Evolutionary conservation across 768 basidiomycete species (phyloP), one percentile per base, ranked within the genome.

Genomic region (Mycena galericulata): DNA sequence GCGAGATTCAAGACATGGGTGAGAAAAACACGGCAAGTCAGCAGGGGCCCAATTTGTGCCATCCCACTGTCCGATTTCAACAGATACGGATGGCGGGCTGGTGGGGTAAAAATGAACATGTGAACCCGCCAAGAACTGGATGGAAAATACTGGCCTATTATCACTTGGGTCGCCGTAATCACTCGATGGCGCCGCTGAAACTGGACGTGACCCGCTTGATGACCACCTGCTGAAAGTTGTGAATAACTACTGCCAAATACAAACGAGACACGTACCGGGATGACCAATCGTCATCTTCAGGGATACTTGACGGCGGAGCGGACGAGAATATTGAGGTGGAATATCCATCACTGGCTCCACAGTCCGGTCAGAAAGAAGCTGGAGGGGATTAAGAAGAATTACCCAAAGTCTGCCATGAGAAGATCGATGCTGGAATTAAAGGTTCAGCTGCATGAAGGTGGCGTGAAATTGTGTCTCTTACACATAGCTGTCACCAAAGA

Each of bases 241-340:
- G n/a, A n/a, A n/a, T 61, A 32, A 61, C 26, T 34, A 24, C 7
- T 38, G 26, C 26, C 45, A 17, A 50, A 38, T 38, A 61, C 24
- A 38, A 17, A 50, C 38, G 14, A 24, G 40, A 49, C 14, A 61
- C 59, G 32, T 47, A 61, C 59, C 22, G 47, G 34, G 59, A 49
- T n/a, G 59, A 61, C 59, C 59, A 61, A 61, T 24, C 47, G 34
- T 49, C 59, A 20, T 61, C 59, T 11, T 34, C 59, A 45, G 32
- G 47, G 30, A 61, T 50, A 34, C 59, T 49, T 9, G 59, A 61
- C 15, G 59, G 46, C 34, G 59, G 36, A 38, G 36, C 59, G 2
- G 59, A 61, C 15, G 47, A 36, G 26, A 59, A 59, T 22, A 17
- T 5, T 12, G 43, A 30, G n/a, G 17, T 59, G 14, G 57, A 59